phyloP scores from a whole-genome alignment of 2,329 filamentous ascomycete genomes.

The Paraconiothyrium brasiliense region DNA sequence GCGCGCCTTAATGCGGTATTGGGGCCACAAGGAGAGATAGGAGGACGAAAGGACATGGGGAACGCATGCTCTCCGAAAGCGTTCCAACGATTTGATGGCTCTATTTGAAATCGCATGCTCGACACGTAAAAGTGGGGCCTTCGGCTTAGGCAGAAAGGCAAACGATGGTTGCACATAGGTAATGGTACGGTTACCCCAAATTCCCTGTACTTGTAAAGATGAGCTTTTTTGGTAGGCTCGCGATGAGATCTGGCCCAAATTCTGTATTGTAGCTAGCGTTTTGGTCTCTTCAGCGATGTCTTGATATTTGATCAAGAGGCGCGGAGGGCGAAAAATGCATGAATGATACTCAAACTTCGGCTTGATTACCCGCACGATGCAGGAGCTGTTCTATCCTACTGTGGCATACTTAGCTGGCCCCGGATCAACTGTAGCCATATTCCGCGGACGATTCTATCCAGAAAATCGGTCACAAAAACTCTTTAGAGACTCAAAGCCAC shows the following conservation, averaged over 20 bases:
- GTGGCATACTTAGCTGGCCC: not conserved
- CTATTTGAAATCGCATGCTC: slow-evolving; percentile 20
- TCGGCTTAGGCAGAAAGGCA: slow-evolving; percentile 16
- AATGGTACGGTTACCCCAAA: slow-evolving; percentile 19
- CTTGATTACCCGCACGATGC: not conserved
- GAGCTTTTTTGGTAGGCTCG: slow-evolving; percentile 22
- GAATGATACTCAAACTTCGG: slow-evolving; percentile 6
- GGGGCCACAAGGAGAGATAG: slow-evolving; percentile 1
- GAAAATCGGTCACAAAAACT: too few species aligned
- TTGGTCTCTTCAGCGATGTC: slow-evolving; percentile 14
- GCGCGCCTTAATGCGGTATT: not conserved
- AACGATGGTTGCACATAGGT: slow-evolving; percentile 30
- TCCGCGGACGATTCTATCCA: not conserved
- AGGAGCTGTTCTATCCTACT: not conserved
- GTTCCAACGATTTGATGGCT: slow-evolving; percentile 21
- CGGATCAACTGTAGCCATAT: not conserved
- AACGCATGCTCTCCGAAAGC: slow-evolving; percentile 10
- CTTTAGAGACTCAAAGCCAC: too few species aligned
- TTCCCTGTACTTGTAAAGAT: slow-evolving; percentile 35
- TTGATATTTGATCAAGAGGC: slow-evolving; percentile 16
- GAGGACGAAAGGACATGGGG: slow-evolving; percentile 2
- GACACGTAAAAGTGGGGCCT: slow-evolving; percentile 24
- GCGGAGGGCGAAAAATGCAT: slow-evolving; percentile 7
- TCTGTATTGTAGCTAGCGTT: slow-evolving; percentile 18
- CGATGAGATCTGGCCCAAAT: slow-evolving; percentile 11